Conservation (phyloP, 495 filamentous ascomycete species). For the Gamarada debralockiae region DNA sequence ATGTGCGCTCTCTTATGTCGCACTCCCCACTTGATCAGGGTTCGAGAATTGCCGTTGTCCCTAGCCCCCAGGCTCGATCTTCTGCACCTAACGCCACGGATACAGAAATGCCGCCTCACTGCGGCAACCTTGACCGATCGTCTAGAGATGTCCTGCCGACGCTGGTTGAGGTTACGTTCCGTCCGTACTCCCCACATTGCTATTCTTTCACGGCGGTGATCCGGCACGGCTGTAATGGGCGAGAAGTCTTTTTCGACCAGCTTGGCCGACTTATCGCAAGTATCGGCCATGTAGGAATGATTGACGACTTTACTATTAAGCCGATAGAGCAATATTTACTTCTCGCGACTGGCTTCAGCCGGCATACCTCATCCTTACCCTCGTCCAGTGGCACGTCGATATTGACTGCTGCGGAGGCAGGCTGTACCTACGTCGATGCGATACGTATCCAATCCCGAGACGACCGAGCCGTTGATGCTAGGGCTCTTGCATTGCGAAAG, state of each 20-base stretch:
- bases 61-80: too few species aligned
- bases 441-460: background rate
- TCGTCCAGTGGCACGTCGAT: conserved; percentile 9
- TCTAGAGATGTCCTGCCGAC: too few species aligned
- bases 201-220: conserved; percentile 47
- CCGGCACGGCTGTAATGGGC: conserved; percentile 47
- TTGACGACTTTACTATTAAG: conserved; percentile 17
- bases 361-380: conserved; percentile 10
- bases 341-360: conserved; percentile 11
- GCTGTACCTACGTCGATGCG: background rate
- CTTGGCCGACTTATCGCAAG: conserved; percentile 7
- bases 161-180: too few species aligned
- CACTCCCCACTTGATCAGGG: too few species aligned
- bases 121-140: too few species aligned
- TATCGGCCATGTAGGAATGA: conserved; percentile 10
- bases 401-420: conserved; percentile 9
- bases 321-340: conserved; percentile 9
- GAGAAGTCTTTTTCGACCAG: conserved; percentile 29
- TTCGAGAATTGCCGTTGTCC: too few species aligned
- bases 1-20: too few species aligned
- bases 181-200: conserved; percentile 8
- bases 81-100: too few species aligned
- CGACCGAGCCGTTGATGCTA: conserved; percentile 6
- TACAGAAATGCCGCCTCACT: too few species aligned
- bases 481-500: conserved; percentile 1